These are phyloP conservation scores for Drechslerella stenobrocha DNA, from an alignment of 2,329 filamentous ascomycete genomes.

Conservation along the genomic window DNA sequence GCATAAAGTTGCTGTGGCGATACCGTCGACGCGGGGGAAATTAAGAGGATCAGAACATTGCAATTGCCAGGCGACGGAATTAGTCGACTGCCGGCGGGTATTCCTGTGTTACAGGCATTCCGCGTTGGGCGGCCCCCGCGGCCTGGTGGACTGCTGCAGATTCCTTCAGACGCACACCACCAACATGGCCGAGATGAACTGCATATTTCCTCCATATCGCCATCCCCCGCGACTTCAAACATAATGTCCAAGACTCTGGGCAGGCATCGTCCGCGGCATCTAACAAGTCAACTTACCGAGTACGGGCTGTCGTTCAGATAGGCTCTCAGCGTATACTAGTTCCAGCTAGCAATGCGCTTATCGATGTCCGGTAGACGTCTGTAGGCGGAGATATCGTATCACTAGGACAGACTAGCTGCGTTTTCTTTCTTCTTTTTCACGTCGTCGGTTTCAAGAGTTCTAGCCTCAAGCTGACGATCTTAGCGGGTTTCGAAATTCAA, in stretches of 20 bases:
- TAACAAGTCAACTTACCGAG: not conserved
- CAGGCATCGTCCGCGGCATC: not conserved
- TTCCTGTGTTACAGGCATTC: conserved; percentile 1
- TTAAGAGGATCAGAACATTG: not conserved
- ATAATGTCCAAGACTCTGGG: not conserved
- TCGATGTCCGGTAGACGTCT: conserved; percentile 19
- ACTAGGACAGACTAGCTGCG: not conserved
- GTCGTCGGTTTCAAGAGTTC: conserved; percentile 35
- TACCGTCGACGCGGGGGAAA: not conserved
- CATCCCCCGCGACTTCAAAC: not conserved
- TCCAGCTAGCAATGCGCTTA: conserved; percentile 2
- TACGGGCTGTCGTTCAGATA: too few relatives aligned
- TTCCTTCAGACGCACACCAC: not conserved
- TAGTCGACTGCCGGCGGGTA: not conserved
- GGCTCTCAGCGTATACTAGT: not conserved
- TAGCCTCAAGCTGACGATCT: conserved; percentile 39
- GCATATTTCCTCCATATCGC: not conserved
- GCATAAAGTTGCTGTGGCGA: not conserved
- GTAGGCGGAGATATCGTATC: too few relatives aligned
- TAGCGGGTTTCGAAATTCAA: conserved; percentile 5
- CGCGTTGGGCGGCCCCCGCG: not conserved
- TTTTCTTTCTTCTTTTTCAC: conserved; percentile 11
- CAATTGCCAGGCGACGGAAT: not conserved
- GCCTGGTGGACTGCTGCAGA: conserved; percentile 1
- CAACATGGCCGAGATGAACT: not conserved